phyloP scores from a whole-genome alignment of 345 rosid species.

The Conringia planisiliqua region DNA sequence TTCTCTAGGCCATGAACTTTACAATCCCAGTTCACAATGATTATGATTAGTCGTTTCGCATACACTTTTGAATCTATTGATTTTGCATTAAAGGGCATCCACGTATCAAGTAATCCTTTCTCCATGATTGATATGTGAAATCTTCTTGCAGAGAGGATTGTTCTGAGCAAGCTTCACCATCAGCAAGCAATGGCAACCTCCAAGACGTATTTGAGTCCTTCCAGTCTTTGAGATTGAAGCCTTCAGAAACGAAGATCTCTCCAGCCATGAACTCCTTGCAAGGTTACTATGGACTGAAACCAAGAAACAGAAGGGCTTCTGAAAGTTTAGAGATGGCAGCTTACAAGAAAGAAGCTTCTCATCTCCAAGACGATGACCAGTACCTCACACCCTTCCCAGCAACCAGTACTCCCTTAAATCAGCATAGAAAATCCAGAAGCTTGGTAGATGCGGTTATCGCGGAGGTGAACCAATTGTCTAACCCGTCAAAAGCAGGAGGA shows the following conservation, averaged over 20 bases:
- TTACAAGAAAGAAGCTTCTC: slow-evolving; percentile 32
- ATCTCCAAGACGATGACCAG: slow-evolving; percentile 36
- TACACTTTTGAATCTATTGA: neutral
- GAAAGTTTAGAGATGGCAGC: slow-evolving; percentile 50
- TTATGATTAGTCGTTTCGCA: neutral
- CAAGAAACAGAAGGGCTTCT: slow-evolving; percentile 32
- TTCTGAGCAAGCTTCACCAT: slow-evolving; percentile 27
- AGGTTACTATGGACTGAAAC: slow-evolving; percentile 67
- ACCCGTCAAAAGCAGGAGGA: slow-evolving; percentile 32
- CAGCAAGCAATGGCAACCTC: slow-evolving; percentile 29
- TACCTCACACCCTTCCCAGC: slow-evolving; percentile 32
- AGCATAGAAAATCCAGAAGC: slow-evolving; percentile 60
- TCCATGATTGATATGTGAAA: slow-evolving; percentile 10
- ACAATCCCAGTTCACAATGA: neutral
- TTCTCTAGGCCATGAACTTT: neutral
- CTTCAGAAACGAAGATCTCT: slow-evolving; percentile 48
- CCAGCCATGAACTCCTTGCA: slow-evolving; percentile 82
- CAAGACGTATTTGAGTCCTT: slow-evolving; percentile 52
- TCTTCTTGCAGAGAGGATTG: slow-evolving; percentile 48
- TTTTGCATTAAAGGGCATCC: neutral
- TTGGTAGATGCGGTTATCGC: slow-evolving; percentile 41
- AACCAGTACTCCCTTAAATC: slow-evolving; percentile 36
- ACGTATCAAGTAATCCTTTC: neutral
- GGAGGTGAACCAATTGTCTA: slow-evolving; percentile 44
- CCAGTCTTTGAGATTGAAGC: slow-evolving; percentile 49